Evolutionary conservation across 1,139 yeast species (phyloP), one percentile per base, ranked within the genome.

Genomic region (Pichia sp.): DNA sequence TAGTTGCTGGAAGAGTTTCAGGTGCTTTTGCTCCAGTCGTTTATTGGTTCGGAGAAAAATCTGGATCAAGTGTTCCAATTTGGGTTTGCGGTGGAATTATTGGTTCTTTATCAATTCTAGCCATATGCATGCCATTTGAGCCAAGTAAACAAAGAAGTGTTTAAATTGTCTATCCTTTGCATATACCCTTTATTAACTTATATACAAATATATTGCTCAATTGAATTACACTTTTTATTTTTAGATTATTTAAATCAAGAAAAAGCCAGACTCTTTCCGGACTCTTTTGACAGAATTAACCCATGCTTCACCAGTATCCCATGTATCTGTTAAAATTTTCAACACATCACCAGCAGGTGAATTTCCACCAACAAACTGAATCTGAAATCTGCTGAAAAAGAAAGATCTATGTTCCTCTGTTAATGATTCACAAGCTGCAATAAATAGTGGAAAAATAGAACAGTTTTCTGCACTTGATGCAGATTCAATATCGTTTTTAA

Each of bases 81-180:
- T 78, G 78, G 73, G 77, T 78, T n/a, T 73, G 79, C 63, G 84
- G 83, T 33, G 79, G 78, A 0, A 64, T 73, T 52, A 73, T 74
- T 53, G 78, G 79, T 4, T 63, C 63, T 9, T 60, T 74, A 44
- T 77, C 76, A 1, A 43, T 74, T 25, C 52, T 74, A 25, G 72
- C 79, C 1, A 56, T 71, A 39, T 58, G 67, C 41, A 66, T 77
- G 49, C 82, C 81, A 3, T 76, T 67, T 54, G 82, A 76, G 56
- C 80, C 81, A 36, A 60, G 69, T 31, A 52, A 50, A 25, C 55
- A 54, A 39, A 55, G 63, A 47, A 37, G 51, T 40, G 53, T 56
- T 31, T 57, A 45, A 41, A 18, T 18, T 18, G 18, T 18, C 18
- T 18, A 18, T 1, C 18, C 18, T 18, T 18, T 18, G 18, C 18